Evolutionary conservation across 768 basidiomycete species (phyloP).

Genomic region (Amanita polypyramis): DNA sequence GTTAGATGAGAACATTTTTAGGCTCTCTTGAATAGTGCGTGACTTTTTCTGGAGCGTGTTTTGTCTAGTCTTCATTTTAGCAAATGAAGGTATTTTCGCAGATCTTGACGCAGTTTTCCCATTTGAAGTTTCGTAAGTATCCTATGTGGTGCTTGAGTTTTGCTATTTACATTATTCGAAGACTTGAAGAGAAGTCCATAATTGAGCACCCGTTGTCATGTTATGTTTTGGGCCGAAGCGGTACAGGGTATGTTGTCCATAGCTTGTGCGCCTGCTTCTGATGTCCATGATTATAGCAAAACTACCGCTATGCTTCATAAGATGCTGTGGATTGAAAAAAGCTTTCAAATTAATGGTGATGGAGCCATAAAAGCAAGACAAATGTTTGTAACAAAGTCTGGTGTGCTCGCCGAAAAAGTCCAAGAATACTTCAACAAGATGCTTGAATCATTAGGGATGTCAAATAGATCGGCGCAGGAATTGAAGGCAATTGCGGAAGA

Average conservation of each 20-base stretch:
- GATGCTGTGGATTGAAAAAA: constrained; percentile 58
- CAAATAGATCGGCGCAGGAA: constrained; percentile 25
- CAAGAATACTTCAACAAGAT: constrained; percentile 52
- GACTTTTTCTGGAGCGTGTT: neutral
- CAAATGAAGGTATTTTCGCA: constrained; percentile 37
- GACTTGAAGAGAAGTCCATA: constrained; percentile 41
- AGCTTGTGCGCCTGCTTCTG: neutral
- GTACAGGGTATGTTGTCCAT: constrained; percentile 46
- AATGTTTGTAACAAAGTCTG: constrained; percentile 65
- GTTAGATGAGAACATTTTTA: neutral
- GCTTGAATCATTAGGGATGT: constrained; percentile 29
- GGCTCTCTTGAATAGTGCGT: constrained; percentile 26
- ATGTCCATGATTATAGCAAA: constrained; percentile 32
- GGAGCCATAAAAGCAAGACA: constrained; percentile 44
- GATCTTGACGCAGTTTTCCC: constrained; percentile 37
- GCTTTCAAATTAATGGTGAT: constrained; percentile 29
- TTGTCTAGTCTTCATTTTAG: neutral
- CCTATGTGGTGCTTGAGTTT: neutral
- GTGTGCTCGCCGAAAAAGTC: constrained; percentile 57
- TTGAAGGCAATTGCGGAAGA: constrained; percentile 21
- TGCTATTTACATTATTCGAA: constrained; percentile 9
- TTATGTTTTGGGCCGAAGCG: constrained; percentile 61
- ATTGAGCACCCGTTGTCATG: constrained; percentile 51
- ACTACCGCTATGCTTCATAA: constrained; percentile 73
- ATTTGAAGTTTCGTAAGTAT: constrained; percentile 32